Evolutionary conservation across 2,329 filamentous ascomycete genomes (phyloP), one percentile per base, ranked within the genome.

Genomic region (Trichoderma aggressivum): DNA sequence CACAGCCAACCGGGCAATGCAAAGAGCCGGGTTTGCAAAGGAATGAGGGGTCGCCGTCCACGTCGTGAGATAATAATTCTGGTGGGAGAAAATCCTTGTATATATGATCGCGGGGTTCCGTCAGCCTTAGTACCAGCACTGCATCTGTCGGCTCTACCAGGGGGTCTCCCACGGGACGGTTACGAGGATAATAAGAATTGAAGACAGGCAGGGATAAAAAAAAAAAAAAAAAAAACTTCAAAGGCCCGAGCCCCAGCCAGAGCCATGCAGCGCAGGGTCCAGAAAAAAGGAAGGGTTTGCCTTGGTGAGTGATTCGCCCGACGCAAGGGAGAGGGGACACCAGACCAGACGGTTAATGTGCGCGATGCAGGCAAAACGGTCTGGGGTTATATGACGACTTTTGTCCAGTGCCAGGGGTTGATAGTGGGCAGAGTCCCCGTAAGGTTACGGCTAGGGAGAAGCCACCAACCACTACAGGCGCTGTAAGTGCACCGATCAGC

Each of bases 251-350:
- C 26, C n/a, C n/a, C n/a, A n/a, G n/a, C n/a, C n/a, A 39, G 36
- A 71, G 50, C 61, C 61, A 65, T 71, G 69, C 60, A 71, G 61
- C 61, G 63, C 69, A 66, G 69, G 53, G 69, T 58, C 69, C 53
- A 68, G 47, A 61, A 71, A 62, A 43, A 39, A 71, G 65, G 60
- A 56, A 66, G 39, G 61, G 50, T 55, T 50, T 65, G 58, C 53
- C 56, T 65, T 65, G 43, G 34, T 32, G 62, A 60, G 34, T 70
- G 60, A 70, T 70, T 70, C 68, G 70, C 66, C 63, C 58, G 63
- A 67, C 30, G 70, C 62, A 71, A 50, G 53, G 32, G 62, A 71
- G 59, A 60, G 70, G 63, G 70, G 53, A 71, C 53, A 24, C 26
- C 26, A 10, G 34, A 24, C 26, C 26, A 10, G 34, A 58, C 53